phyloP scores from a whole-genome alignment of 2,329 filamentous ascomycete genomes.

The Scolecobasidium constrictum region DNA sequence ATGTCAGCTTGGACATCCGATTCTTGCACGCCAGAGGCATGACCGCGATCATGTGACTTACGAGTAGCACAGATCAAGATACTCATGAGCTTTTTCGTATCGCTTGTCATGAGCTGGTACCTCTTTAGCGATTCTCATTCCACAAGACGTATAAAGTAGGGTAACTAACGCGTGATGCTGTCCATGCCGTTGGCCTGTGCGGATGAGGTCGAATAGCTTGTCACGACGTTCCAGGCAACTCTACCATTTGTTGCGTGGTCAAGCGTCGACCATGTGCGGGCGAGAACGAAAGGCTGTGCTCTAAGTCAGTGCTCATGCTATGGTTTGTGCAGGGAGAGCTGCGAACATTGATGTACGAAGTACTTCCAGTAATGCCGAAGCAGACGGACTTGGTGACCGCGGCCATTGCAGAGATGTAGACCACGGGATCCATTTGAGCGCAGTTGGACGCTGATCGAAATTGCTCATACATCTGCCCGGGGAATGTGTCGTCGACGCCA shows the following conservation, averaged over 20 bases:
- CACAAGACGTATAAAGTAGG: background rate
- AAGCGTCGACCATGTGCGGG: slow-evolving; percentile 23
- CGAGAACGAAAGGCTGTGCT: slow-evolving; percentile 25
- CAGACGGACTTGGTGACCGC: slow-evolving; percentile 33
- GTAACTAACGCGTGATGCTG: slow-evolving; percentile 28
- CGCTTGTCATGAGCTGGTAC: slow-evolving; percentile 52
- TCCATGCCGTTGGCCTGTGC: slow-evolving; percentile 1
- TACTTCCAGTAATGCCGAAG: slow-evolving; percentile 33
- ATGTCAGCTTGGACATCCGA: too few species aligned
- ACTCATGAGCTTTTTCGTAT: slow-evolving; percentile 52
- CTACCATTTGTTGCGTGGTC: slow-evolving; percentile 26
- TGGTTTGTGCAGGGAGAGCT: slow-evolving; percentile 24
- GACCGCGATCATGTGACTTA: slow-evolving; percentile 1
- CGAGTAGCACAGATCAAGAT: slow-evolving; percentile 48
- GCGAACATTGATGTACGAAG: slow-evolving; percentile 31
- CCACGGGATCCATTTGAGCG: background rate
- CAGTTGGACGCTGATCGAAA: slow-evolving; percentile 13
- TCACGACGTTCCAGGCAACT: slow-evolving; percentile 41
- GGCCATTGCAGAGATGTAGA: slow-evolving; percentile 28
- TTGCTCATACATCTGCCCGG: slow-evolving; percentile 14
- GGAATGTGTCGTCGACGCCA: slow-evolving; percentile 34
- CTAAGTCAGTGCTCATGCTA: slow-evolving; percentile 24
- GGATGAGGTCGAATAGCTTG: slow-evolving; percentile 24
- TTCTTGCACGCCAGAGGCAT: too few species aligned
- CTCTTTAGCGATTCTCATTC: slow-evolving; percentile 43